Conservation (phyloP, 2,329 filamentous ascomycete species). For the Trichophaea hybrida region DNA sequence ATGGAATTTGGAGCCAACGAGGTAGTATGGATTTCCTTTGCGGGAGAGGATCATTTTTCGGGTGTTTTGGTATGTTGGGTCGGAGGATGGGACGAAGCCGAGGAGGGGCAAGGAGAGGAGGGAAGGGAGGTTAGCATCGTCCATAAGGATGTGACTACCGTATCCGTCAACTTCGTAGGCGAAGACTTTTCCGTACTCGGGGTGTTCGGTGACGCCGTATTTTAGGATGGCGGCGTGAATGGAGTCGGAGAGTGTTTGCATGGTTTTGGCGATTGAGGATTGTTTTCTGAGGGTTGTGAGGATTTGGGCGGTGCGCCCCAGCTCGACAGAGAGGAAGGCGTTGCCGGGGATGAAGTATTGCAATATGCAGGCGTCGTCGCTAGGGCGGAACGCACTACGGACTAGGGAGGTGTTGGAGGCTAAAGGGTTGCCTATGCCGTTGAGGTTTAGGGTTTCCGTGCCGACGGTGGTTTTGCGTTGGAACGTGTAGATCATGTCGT, state of each 20-base stretch:
- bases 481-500: constrained; percentile 63
- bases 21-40: constrained; percentile 73
- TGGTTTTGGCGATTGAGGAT: constrained; percentile 28
- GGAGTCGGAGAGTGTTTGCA: constrained; percentile 44
- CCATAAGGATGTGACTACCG: constrained; percentile 69
- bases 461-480: constrained; percentile 63
- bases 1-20: constrained; percentile 59
- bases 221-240: constrained; percentile 70
- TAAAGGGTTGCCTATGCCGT: constrained; percentile 79
- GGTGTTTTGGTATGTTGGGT: constrained; percentile 74
- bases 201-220: constrained; percentile 65
- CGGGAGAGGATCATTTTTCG: constrained; percentile 65
- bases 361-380: constrained; percentile 85
- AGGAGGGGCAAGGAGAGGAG: constrained; percentile 63
- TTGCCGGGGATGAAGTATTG: constrained; percentile 93
- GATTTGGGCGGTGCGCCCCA: constrained; percentile 57
- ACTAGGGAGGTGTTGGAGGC: constrained; percentile 72
- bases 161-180: constrained; percentile 83
- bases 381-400: constrained; percentile 83
- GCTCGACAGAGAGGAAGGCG: constrained; percentile 86
- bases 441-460: constrained; percentile 76
- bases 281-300: constrained; percentile 41
- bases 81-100: constrained; percentile 52
- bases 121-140: constrained; percentile 77
- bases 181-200: constrained; percentile 63